Base-by-base conservation (phyloP, 306 rosid genomes). In the Vigna radiata region DNA sequence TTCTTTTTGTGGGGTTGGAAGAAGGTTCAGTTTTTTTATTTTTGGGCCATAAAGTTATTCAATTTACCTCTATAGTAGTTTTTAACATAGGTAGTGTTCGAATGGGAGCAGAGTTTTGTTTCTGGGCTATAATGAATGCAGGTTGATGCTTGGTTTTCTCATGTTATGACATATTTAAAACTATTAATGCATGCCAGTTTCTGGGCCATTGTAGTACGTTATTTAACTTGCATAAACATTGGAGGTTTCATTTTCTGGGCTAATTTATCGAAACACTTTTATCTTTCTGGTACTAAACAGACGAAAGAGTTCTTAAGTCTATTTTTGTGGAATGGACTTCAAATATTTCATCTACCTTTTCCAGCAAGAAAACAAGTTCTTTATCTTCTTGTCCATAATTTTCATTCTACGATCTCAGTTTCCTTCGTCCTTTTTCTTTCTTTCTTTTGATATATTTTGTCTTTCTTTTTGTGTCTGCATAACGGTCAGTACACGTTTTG, bases 401-500 rank as follows among this genome's bases (percentile, higher is more conserved):
- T 59, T 62, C 50, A 18, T 62, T 69, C 47, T 16, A 2, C 19
- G 14, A 60, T 56, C 56, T 76, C 48, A 21, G 21, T 61, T 16
- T 61, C 23, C 67, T 60, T 29, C 16, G 43, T 12, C 13, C 49
- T 1, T 12, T 27, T 27, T 11, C 3, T 41, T 8, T 41, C 2
- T 8, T 8, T 8, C 8, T 39, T 39, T 5, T 59, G 25, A 39
- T 25, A 58, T 58, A 18, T 18, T 11, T 3, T 75, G 29, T 10
- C n/a, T 39, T 37, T 6, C 8, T 36, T 15, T 29, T n/a, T 31
- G 2, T 11, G 13, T 41, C 46, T 49, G 5, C 16, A 48, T 14
- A 68, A 60, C 74, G 50, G 49, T 12, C 37, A 9, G 62, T 75
- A 62, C 47, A 62, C 62, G 50, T 47, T 61, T 60, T 59, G 59